A percentile compares a stretch with the other conserved stretches of the same genome.
Evolutionary conservation across 2,329 filamentous ascomycete genomes (phyloP).

Genomic region (Botrytis squamosa): DNA sequence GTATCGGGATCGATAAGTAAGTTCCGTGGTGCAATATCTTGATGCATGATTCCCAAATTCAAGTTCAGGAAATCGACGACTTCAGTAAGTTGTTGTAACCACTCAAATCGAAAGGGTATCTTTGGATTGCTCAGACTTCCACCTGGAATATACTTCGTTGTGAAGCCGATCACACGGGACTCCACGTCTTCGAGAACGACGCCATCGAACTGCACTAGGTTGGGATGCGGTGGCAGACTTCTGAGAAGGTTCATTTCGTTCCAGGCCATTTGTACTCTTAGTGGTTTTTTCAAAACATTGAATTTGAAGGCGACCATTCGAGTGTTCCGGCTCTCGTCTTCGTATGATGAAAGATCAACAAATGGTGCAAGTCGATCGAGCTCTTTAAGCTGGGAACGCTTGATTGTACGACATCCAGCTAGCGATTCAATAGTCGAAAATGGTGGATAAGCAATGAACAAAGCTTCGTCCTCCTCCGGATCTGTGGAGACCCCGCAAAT

Average conservation of each 20-base stretch:
- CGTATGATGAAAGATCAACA: neutral
- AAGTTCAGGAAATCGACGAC: conserved; percentile 44
- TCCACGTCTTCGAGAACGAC: conserved; percentile 7
- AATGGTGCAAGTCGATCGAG: neutral
- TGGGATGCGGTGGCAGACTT: neutral
- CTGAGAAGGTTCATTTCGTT: neutral
- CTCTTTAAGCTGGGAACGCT: neutral
- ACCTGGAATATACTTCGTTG: neutral
- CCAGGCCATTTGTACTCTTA: neutral
- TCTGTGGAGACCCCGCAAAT: neutral
- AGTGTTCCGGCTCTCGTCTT: neutral
- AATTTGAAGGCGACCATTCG: neutral
- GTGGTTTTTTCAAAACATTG: neutral
- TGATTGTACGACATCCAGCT: neutral
- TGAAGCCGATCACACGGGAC: neutral
- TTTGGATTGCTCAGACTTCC: conserved; percentile 13
- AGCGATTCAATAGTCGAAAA: neutral
- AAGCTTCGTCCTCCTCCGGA: neutral
- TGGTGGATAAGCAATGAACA: neutral
- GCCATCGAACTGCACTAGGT: neutral
- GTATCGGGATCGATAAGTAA: conserved; percentile 41
- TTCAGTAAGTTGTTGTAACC: conserved; percentile 41
- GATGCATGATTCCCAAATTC: conserved; percentile 41
- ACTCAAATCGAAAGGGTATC: conserved; percentile 41
- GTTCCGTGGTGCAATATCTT: conserved; percentile 43